A percentile compares a stretch with the other conserved stretches of the same genome.
These are phyloP conservation scores for Aspergillus hancockii DNA, from an alignment of 495 filamentous ascomycete genomes.

Conservation along the genomic window DNA sequence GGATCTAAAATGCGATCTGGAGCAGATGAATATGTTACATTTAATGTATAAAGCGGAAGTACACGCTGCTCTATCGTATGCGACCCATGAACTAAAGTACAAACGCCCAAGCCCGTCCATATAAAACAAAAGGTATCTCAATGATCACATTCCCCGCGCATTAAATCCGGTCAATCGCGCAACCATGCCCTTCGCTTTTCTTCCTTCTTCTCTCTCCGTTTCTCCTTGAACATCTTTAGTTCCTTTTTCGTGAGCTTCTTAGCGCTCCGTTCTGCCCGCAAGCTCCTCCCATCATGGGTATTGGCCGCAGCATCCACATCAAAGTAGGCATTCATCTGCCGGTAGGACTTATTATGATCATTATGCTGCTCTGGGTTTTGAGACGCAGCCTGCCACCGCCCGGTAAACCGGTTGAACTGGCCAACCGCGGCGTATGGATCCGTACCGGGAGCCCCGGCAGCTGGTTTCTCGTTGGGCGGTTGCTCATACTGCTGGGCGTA, in stretches of 20 bases:
- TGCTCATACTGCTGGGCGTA: slow-evolving; percentile 69
- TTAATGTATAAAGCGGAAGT: slow-evolving; percentile 1
- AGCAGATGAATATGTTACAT: slow-evolving; percentile 12
- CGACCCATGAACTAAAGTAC: slow-evolving; percentile 11
- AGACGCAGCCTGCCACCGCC: slow-evolving; percentile 69
- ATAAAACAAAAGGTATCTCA: slow-evolving; percentile 20
- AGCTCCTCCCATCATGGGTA: slow-evolving; percentile 83
- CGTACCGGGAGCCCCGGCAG: slow-evolving; percentile 31
- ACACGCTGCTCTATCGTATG: slow-evolving; percentile 13
- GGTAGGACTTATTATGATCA: slow-evolving; percentile 82
- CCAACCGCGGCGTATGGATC: slow-evolving; percentile 66
- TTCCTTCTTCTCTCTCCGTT: slow-evolving; percentile 82
- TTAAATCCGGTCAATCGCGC: slow-evolving; percentile 59
- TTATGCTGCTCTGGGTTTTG: slow-evolving; percentile 74
- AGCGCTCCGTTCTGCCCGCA: slow-evolving; percentile 87
- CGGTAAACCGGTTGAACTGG: slow-evolving; percentile 90
- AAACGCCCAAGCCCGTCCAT: slow-evolving; percentile 9
- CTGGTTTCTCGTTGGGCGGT: slow-evolving; percentile 18
- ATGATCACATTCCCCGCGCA: slow-evolving; percentile 6
- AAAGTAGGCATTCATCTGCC: slow-evolving; percentile 94
- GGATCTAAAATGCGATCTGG: neutral
- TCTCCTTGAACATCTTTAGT: slow-evolving; percentile 74
- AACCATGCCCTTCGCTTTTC: slow-evolving; percentile 94
- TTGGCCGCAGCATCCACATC: slow-evolving; percentile 98
- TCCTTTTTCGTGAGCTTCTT: slow-evolving; percentile 87